Evolutionary conservation across 352 stramenopile genomes (phyloP).

Genomic region (Phytophthora sp.): DNA sequence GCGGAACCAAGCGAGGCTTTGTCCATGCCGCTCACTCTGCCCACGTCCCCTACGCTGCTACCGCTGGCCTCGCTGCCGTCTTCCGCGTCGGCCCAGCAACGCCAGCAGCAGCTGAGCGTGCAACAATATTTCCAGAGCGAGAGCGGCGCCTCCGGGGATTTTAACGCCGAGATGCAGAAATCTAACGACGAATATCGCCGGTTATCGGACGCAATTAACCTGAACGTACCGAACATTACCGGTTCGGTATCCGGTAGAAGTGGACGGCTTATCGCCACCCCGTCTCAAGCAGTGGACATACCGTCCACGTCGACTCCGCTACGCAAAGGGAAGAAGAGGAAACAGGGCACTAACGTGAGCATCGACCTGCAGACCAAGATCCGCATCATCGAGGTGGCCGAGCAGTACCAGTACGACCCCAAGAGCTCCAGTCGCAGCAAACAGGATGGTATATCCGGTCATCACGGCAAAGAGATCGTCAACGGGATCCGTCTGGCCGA

Average conservation of each 20-base stretch:
- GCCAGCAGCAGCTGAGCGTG: constrained; percentile 36
- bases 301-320: background rate
- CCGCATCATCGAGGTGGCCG: constrained; percentile 79
- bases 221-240: constrained; percentile 22
- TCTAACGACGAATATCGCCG: constrained; percentile 53
- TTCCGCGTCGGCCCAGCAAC: constrained; percentile 17
- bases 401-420: constrained; percentile 84
- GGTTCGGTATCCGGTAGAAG: constrained; percentile 14
- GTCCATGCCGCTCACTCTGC: constrained; percentile 47
- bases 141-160: constrained; percentile 30
- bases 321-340: constrained; percentile 58
- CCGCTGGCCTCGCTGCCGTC: constrained; percentile 48
- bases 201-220: constrained; percentile 42
- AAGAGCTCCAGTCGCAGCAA: constrained; percentile 54
- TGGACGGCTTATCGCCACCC: constrained; percentile 2
- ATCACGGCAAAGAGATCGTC: constrained; percentile 53
- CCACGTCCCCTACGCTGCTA: constrained; percentile 53
- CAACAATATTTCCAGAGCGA: constrained; percentile 57
- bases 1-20: constrained; percentile 18
- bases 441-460: constrained; percentile 25
- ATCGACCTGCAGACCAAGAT: constrained; percentile 89
- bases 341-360: constrained; percentile 64
- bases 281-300: constrained; percentile 15
- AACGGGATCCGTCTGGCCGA: constrained; percentile 76
- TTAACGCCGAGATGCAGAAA: constrained; percentile 55